A percentile compares a stretch with the other conserved stretches of the same genome.
phyloP scores from a whole-genome alignment of 768 basidiomycete species.

The Trichaptum fuscoviolaceum region DNA sequence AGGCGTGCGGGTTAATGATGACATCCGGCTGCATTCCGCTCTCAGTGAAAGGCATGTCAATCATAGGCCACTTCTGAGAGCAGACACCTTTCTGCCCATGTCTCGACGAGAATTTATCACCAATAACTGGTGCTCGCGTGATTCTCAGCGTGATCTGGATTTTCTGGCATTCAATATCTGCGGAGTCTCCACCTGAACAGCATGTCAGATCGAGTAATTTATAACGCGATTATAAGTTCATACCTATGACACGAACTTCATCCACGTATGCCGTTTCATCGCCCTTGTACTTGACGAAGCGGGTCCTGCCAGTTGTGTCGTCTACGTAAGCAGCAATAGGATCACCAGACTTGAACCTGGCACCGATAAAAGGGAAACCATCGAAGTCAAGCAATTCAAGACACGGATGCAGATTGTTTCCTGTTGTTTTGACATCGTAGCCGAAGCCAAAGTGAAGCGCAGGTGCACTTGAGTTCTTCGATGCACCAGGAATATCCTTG shows the following conservation, averaged over 20 bases:
- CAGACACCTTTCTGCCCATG: slow-evolving; percentile 99
- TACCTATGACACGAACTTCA: slow-evolving; percentile 87
- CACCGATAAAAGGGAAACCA: slow-evolving; percentile 80
- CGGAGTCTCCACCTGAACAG: slow-evolving; percentile 69
- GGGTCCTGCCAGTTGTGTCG: slow-evolving; percentile 76
- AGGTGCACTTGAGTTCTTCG: slow-evolving; percentile 48
- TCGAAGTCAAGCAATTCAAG: slow-evolving; percentile 65
- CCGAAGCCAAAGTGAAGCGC: slow-evolving; percentile 90
- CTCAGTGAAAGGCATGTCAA: slow-evolving; percentile 99
- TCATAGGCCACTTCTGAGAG: slow-evolving; percentile 96
- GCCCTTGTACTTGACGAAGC: slow-evolving; percentile 92
- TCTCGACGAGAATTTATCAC: slow-evolving; percentile 98
- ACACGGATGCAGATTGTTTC: slow-evolving; percentile 36
- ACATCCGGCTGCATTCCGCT: slow-evolving; percentile 99
- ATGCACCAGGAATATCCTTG: slow-evolving; percentile 67
- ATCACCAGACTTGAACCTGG: slow-evolving; percentile 64
- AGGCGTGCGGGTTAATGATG: slow-evolving; percentile 99
- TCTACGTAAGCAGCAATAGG: slow-evolving; percentile 84
- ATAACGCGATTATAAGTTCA: neutral
- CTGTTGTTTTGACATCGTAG: slow-evolving; percentile 52
- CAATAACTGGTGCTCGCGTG: slow-evolving; percentile 92
- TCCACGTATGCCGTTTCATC: slow-evolving; percentile 90
- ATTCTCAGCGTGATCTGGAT: slow-evolving; percentile 91
- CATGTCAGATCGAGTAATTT: slow-evolving; percentile 1
- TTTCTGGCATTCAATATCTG: slow-evolving; percentile 86